Percentiles rank a stretch among this genome's conserved stretches.
These are phyloP conservation scores for Cucumis melo DNA, from an alignment of 306 rosid species.

Conservation along the genomic window DNA sequence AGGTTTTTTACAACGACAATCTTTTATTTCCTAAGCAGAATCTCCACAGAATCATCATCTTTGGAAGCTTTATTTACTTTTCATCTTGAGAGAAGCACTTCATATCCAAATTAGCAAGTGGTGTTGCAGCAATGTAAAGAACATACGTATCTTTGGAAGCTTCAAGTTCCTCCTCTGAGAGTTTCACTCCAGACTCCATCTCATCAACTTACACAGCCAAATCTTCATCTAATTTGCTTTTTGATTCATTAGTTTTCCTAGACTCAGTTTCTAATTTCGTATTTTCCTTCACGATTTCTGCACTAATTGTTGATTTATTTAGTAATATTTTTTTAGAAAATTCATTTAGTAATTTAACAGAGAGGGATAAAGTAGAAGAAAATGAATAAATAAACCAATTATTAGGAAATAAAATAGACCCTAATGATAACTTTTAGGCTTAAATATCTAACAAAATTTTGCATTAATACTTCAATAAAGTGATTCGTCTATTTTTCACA, in stretches of 20 bases:
- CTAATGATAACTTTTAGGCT: no score
- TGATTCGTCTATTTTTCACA: no score
- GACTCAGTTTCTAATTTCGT: slow-evolving; percentile 12
- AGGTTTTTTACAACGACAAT: no score
- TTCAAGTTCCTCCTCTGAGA: neutral
- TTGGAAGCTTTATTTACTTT: neutral
- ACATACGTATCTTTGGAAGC: neutral
- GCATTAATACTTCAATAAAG: no score
- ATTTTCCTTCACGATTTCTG: neutral
- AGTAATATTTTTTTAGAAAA: no score
- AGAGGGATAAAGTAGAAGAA: no score
- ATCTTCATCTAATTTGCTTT: neutral
- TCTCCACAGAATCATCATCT: neutral
- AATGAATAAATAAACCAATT: no score
- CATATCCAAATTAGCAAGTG: neutral
- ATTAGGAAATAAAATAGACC: no score
- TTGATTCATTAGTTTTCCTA: slow-evolving; percentile 12
- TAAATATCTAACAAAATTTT: no score
- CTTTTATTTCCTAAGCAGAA: neutral
- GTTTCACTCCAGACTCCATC: neutral
- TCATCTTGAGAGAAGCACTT: neutral
- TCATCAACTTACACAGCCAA: neutral
- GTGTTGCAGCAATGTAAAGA: neutral
- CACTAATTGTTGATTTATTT: neutral
- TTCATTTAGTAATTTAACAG: no score